These are phyloP conservation scores for Fusarium sp. DNA, from an alignment of 2,329 filamentous ascomycete species.

Conservation along the genomic window DNA sequence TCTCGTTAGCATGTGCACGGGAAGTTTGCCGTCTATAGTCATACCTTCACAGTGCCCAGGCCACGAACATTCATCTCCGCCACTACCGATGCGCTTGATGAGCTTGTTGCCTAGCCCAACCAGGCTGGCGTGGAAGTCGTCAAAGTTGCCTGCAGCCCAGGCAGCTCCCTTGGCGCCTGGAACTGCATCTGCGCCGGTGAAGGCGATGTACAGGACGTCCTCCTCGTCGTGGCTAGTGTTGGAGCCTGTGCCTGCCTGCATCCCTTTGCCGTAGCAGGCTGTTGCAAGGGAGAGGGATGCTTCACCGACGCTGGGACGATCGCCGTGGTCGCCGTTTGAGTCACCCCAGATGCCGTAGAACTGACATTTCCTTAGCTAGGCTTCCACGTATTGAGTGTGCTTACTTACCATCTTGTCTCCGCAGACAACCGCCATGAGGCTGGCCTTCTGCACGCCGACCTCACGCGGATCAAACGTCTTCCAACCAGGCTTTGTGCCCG, in stretches of 20 bases:
- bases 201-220: slow-evolving; percentile 72
- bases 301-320: slow-evolving; percentile 60
- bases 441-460: slow-evolving; percentile 60
- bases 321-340: slow-evolving; percentile 63
- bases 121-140: slow-evolving; percentile 52
- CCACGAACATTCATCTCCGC: slow-evolving; percentile 2
- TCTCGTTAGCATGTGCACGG: neutral
- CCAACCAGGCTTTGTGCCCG: slow-evolving; percentile 47
- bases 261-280: slow-evolving; percentile 61
- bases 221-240: slow-evolving; percentile 57
- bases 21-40: neutral
- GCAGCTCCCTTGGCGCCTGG: slow-evolving; percentile 62
- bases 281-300: slow-evolving; percentile 65
- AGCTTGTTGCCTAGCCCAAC: slow-evolving; percentile 4
- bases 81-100: slow-evolving; percentile 4
- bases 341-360: slow-evolving; percentile 70
- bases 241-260: slow-evolving; percentile 59
- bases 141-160: slow-evolving; percentile 61
- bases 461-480: slow-evolving; percentile 55
- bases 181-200: slow-evolving; percentile 64
- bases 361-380: slow-evolving; percentile 34
- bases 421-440: slow-evolving; percentile 67
- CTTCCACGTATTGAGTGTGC: neutral
- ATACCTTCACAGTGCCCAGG: slow-evolving; percentile 4
- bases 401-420: slow-evolving; percentile 56